Base-by-base conservation (phyloP, 1,284 basidiomycete genomes). In the Leccinum laetum region DNA sequence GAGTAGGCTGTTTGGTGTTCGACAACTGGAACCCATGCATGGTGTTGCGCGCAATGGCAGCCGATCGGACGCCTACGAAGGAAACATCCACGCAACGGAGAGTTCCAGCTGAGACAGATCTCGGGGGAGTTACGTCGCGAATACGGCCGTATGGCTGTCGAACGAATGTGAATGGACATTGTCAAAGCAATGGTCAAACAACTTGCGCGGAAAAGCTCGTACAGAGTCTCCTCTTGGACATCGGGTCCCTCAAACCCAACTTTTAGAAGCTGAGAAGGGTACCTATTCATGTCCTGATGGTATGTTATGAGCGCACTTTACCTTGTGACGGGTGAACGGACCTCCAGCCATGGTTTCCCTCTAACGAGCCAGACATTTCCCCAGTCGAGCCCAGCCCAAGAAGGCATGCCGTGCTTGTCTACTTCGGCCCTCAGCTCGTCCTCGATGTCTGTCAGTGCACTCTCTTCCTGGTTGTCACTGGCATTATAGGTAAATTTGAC, bases 221-320 rank as follows among this genome's bases (percentile, higher is more conserved):
- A 95, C 1, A 95, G 78, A 1, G 82, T 76, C 75, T 96, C 93
- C 74, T 96, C 93, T 32, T 85, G 83, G 3, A 95, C 80, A 72
- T 96, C 94, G 1, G 93, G 89, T 0, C 96, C 95, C 37, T 96
- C 92, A 71, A 96, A 97, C 8, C 87, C 80, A n/a, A 96, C 85
- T 65, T 86, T 87, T 55, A 98, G 72, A 14, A 90, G 82, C 2
- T 82, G 79, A 6, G 92, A 91, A 0, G 94, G 89, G 75, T 89
- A 96, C 58, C 93, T 84, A 69, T 89, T 83, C 86, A 97, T 88
- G 71, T 98, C 96, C 91, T 96, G 68, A 64, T 93, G 62, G 60
- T 49, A 18, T 10, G 58, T 67, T 41, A 70, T 29, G 49, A 59
- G 56, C 52, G 39, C 29, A 53, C 18, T 37, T 60, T 49, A 21